phyloP scores from a whole-genome alignment of 2,329 filamentous ascomycete genomes.

The Eutypa lata region DNA sequence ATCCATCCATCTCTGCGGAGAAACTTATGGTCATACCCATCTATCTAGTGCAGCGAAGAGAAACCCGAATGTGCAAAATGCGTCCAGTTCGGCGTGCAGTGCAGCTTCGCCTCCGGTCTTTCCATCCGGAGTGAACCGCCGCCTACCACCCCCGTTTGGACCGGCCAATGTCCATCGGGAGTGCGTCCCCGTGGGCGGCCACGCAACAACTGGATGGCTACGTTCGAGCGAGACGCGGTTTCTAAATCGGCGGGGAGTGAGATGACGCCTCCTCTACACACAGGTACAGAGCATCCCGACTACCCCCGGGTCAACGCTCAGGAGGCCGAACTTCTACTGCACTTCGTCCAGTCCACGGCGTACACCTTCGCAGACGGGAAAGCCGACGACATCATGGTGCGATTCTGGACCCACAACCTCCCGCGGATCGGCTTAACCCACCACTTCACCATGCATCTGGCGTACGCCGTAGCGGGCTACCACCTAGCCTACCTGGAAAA shows the following conservation, averaged over 20 bases:
- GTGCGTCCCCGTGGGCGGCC: background rate
- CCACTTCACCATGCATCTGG: constrained; percentile 27
- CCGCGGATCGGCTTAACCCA: constrained; percentile 25
- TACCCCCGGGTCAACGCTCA: background rate
- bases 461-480: constrained; percentile 24
- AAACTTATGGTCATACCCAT: too few species aligned
- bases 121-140: background rate
- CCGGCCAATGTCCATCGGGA: background rate
- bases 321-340: constrained; percentile 28
- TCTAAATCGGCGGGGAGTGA: too few species aligned
- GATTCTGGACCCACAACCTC: constrained; percentile 27
- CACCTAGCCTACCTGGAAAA: constrained; percentile 20
- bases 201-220: background rate
- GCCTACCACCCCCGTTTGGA: background rate
- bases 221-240: too few species aligned
- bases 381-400: constrained; percentile 12
- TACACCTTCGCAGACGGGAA: constrained; percentile 16
- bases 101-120: constrained; percentile 20
- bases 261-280: too few species aligned
- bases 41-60: constrained; percentile 30
- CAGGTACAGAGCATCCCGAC: constrained; percentile 2
- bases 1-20: background rate
- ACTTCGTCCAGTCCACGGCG: constrained; percentile 24
- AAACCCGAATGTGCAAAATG: constrained; percentile 30
- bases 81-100: constrained; percentile 27